These are phyloP conservation scores for Boechera stricta DNA, from an alignment of 345 rosid genomes.

Conservation along the genomic window DNA sequence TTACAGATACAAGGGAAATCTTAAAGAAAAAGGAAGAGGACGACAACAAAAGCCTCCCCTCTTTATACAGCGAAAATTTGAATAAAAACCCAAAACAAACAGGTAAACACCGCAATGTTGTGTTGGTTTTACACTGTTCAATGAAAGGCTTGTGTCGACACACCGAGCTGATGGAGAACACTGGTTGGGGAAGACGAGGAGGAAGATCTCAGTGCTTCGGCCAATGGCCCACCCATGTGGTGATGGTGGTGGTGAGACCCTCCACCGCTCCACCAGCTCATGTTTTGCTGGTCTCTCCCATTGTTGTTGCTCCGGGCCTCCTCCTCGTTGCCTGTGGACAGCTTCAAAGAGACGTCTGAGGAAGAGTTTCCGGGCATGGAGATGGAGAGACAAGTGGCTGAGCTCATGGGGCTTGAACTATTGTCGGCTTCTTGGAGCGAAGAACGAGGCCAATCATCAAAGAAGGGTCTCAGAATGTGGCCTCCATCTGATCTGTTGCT, in stretches of 20 bases:
- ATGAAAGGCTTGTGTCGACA: conserved; percentile 47
- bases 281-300: conserved; percentile 55
- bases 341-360: conserved; percentile 85
- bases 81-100: conserved; percentile 30
- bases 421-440: conserved; percentile 49
- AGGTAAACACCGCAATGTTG: conserved; percentile 8
- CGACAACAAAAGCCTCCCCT: conserved; percentile 28
- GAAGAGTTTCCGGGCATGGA: conserved; percentile 72
- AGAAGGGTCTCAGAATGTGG: conserved; percentile 75
- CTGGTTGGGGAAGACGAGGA: conserved; percentile 72
- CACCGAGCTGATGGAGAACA: conserved; percentile 67
- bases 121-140: conserved; percentile 37
- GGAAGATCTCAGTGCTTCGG: conserved; percentile 80
- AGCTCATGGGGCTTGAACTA: conserved; percentile 48
- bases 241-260: conserved; percentile 48
- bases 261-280: conserved; percentile 72
- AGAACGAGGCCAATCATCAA: conserved; percentile 86
- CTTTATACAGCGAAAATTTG: conserved; percentile 25
- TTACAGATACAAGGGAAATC: conserved; percentile 21
- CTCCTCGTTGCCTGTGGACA: conserved; percentile 69
- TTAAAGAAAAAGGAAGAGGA: conserved; percentile 14
- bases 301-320: conserved; percentile 43
- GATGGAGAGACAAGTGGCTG: conserved; percentile 69
- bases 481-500: conserved; percentile 55
- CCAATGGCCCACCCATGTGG: conserved; percentile 88